Base-by-base conservation (phyloP, 257 asterid species). In the Cordia subcordata region DNA sequence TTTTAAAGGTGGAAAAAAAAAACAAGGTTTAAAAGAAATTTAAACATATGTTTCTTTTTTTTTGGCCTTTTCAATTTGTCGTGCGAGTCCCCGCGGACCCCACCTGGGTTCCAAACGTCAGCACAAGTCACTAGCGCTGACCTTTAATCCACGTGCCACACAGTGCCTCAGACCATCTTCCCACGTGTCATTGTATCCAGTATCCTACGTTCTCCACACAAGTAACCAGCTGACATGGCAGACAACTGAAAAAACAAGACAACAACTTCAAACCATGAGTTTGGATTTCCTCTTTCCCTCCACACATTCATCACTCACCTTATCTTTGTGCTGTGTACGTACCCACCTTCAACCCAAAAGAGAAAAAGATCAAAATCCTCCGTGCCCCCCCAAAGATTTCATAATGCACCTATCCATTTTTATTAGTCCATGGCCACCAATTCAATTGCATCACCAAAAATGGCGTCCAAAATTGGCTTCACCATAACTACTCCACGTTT, bases 391-490 rank as follows among this genome's bases (percentile, higher is more conserved):
- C 21, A 45, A 44, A 55, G 38, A 46, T 53, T 44, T 49, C 57
- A 81, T 51, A 75, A 88, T 81, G 93, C 65, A 27, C 57, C 23
- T 49, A 35, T 18, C 64, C 65, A 27, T 60, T 44, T 14, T 60
- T 49, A 4, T 38, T 53, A 3, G 1, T 42, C 15, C 47, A 42
- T 14, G 12, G 12, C 47, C 47, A 42, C 47, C 47, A 42, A 1
- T 39, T 49, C 59, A 53, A 50, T 37, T 5, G 49, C 57, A 13
- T 72, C 79, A 63, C 74, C 71, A 35, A 46, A 53, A 70, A 91
- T 87, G 98, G 98, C 96, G 70, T 67, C 94, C 79, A 74, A 63
- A 71, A 65, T 84, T 13, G 82, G 89, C 11, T 82, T 75, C 17
- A 72, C 79, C 17, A 45, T 79, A 0, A 49, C 87, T 40, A 78